A percentile compares a stretch with the other conserved stretches of the same genome.
Evolutionary conservation across 129 eudicot species (phyloP).

Genomic region (Flaveria ramosissima): DNA sequence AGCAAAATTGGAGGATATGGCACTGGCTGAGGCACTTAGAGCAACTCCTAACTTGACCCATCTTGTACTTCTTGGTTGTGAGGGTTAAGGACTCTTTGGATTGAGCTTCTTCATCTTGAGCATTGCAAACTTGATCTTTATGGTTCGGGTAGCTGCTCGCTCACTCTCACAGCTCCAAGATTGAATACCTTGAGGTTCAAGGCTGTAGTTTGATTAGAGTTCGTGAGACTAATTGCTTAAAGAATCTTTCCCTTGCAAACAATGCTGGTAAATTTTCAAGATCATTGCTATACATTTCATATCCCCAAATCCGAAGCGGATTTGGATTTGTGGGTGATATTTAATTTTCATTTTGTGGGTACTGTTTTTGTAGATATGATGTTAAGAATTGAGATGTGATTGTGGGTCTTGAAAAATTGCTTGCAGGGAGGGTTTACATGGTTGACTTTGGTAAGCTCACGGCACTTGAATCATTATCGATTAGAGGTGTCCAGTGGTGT

Average conservation of each 20-base stretch:
- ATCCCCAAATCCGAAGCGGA: not conserved
- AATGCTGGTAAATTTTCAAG: constrained; percentile 58
- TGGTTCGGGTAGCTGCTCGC: constrained; percentile 61
- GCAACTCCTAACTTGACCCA: constrained; percentile 73
- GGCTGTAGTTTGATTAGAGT: constrained; percentile 85
- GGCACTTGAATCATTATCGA: constrained; percentile 69
- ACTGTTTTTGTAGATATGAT: not conserved
- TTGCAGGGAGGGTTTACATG: constrained; percentile 71
- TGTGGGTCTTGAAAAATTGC: not conserved
- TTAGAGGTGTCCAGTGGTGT: constrained; percentile 94
- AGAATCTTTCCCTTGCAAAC: constrained; percentile 65
- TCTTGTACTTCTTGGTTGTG: constrained; percentile 79
- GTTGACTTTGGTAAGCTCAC: constrained; percentile 80
- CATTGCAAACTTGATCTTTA: constrained; percentile 77
- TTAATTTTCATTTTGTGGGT: not conserved
- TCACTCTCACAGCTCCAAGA: constrained; percentile 60
- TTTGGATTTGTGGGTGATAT: not conserved
- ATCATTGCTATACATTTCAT: constrained; percentile 10
- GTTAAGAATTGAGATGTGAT: constrained; percentile 10
- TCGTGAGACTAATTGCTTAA: constrained; percentile 54
- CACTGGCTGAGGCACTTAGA: constrained; percentile 57
- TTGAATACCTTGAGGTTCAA: constrained; percentile 77
- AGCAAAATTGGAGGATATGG: constrained; percentile 64
- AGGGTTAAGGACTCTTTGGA: constrained; percentile 64
- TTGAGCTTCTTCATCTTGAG: constrained; percentile 61